Base-by-base conservation (phyloP, 768 basidiomycete genomes). In the Auricularia sp. region DNA sequence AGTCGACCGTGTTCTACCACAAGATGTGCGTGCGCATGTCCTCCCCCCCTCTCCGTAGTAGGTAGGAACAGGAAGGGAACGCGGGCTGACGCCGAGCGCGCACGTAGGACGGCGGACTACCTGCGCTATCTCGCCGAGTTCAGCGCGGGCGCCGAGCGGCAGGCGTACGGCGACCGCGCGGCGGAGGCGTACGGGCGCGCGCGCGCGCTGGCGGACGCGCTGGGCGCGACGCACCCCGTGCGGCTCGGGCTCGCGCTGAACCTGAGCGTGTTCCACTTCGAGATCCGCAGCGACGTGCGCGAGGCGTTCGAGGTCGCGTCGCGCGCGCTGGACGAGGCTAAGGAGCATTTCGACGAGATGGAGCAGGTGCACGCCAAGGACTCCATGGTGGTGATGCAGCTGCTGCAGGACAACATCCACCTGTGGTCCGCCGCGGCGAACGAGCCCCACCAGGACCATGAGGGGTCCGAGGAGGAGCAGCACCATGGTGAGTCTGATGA, bases 71-170 rank as follows among this genome's bases (percentile, higher is more conserved):
- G 29, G 1, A 29, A 29, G 43, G 10, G 43, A 18, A 44, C 11
- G 11, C 14, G 23, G 29, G 4, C 4, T 51, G 23, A 14, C 62
- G 18, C 65, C 1, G 14, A 29, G 29, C 29, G 29, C 29, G 0
- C 56, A 12, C 21, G 23, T 0, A 59, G 56, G 56, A 59, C 56
- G 29, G 56, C 29, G 6, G 56, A 59, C 29, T 59, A 59, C 29
- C 23, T 59, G 56, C 56, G 56, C 29, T 59, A 59, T 33, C 56
- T 59, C 29, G 56, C 56, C 56, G 56, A 59, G 56, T 59, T 59
- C 56, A 59, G 56, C 56, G 56, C 23, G 14, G 29, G 16, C 23
- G 56, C 23, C 56, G 56, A 59, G 34, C 56, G 56, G 4, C 23
- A 10, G 16, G 10, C 4, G 3, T 35, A 33, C 10, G 56, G 16